Conservation (phyloP, 2,329 filamentous ascomycete genomes). For the Apiospora hydei region DNA sequence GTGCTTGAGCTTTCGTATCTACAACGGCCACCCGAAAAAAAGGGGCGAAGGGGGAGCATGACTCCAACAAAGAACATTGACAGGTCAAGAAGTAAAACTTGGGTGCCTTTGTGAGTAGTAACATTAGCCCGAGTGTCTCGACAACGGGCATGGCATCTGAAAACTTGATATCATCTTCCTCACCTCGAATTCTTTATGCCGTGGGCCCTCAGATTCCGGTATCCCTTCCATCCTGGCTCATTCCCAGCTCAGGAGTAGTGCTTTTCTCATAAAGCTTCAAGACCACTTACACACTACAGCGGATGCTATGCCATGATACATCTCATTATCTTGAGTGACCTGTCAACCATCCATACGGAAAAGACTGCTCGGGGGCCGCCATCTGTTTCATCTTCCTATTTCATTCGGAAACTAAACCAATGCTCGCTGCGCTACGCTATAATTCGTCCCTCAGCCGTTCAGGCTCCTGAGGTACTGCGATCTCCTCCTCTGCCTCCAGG, state of each 20-base stretch:
- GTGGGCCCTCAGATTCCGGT: background rate
- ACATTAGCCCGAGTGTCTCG: constrained; percentile 12
- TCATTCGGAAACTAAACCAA: constrained; percentile 18
- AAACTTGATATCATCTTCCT: constrained; percentile 13
- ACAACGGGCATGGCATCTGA: constrained; percentile 1
- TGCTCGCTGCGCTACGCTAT: constrained; percentile 21
- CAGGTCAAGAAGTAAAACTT: constrained; percentile 15
- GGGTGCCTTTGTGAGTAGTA: constrained; percentile 14
- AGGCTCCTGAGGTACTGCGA: background rate
- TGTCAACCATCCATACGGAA: background rate
- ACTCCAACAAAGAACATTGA: constrained; percentile 17
- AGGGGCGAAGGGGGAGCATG: no score
- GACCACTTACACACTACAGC: background rate
- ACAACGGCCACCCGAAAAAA: background rate
- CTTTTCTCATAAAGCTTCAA: background rate
- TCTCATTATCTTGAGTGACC: background rate
- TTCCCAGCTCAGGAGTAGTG: background rate
- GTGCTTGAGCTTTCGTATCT: background rate
- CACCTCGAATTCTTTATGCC: constrained; percentile 15
- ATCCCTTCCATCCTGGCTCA: background rate
- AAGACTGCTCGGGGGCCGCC: background rate
- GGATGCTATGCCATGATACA: background rate
- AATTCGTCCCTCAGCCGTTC: constrained; percentile 12
- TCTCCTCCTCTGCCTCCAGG: background rate
- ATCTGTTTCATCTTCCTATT: background rate